phyloP scores from a whole-genome alignment of 2,329 filamentous ascomycete genomes.

The Cladosporium sp. region DNA sequence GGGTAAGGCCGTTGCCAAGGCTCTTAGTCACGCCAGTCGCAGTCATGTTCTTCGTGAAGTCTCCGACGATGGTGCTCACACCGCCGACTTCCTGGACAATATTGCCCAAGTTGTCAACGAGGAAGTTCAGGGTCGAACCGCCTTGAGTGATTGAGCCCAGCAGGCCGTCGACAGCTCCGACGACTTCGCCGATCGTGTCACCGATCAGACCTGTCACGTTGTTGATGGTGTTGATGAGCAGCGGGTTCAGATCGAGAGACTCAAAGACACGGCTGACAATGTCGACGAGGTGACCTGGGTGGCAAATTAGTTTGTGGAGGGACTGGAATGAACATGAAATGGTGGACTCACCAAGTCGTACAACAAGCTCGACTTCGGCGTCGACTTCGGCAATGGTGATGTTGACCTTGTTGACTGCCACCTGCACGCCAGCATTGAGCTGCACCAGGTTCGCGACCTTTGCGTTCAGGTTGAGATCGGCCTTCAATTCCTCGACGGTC shows the following conservation, averaged over 20 bases:
- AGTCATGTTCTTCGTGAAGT: conserved; percentile 59
- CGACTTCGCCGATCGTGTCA: conserved; percentile 21
- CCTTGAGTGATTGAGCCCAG: conserved; percentile 57
- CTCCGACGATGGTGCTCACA: conserved; percentile 52
- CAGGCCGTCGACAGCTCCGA: conserved; percentile 48
- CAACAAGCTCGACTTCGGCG: conserved; percentile 56
- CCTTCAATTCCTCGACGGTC: conserved; percentile 55
- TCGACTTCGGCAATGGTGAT: conserved; percentile 59
- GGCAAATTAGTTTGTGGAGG: background rate
- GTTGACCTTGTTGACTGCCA: conserved; percentile 51
- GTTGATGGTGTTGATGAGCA: conserved; percentile 52
- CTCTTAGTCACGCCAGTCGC: conserved; percentile 30
- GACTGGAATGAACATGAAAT: background rate
- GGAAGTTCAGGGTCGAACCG: conserved; percentile 41
- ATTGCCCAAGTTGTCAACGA: conserved; percentile 58
- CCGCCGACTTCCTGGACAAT: conserved; percentile 58
- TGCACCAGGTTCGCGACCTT: conserved; percentile 56
- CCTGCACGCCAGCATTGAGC: conserved; percentile 47
- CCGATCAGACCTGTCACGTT: conserved; percentile 33
- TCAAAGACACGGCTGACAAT: conserved; percentile 60
- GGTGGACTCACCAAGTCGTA: conserved; percentile 43
- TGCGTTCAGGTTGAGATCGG: conserved; percentile 52
- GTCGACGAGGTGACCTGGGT: conserved; percentile 51
- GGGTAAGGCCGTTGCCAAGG: conserved; percentile 40
- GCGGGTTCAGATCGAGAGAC: conserved; percentile 57